Conservation (phyloP, 176 grass and related monocot genomes). For the Oryza meridionalis region DNA sequence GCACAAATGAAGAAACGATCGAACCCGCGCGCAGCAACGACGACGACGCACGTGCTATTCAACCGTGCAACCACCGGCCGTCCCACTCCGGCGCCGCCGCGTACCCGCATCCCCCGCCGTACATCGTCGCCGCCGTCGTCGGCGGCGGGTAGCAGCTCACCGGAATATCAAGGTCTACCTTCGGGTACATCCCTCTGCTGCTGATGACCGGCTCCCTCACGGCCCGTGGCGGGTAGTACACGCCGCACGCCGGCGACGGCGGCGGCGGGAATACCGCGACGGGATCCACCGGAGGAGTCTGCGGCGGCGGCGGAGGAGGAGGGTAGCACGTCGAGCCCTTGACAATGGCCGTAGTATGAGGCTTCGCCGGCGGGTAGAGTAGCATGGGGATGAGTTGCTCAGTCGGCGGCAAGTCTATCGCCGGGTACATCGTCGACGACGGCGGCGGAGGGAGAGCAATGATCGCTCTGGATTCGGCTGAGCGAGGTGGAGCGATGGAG, state of each 20-base stretch:
- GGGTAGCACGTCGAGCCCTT: neutral
- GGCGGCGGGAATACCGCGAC: conserved; percentile 12
- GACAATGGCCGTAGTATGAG: neutral
- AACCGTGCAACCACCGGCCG: conserved; percentile 39
- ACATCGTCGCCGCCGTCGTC: neutral
- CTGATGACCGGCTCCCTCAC: neutral
- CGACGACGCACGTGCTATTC: neutral
- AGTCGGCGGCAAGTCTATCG: conserved; percentile 37
- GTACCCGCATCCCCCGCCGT: conserved; percentile 23
- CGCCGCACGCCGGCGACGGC: neutral
- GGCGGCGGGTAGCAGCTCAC: conserved; percentile 47
- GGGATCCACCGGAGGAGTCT: neutral
- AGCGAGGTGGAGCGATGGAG: neutral
- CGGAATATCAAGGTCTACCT: conserved; percentile 35
- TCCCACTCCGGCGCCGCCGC: conserved; percentile 34
- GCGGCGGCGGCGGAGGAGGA: neutral
- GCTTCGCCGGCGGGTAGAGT: conserved; percentile 26
- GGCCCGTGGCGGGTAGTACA: conserved; percentile 28
- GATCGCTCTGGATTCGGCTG: neutral
- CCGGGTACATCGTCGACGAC: conserved; percentile 44
- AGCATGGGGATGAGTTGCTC: neutral
- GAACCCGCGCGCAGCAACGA: neutral
- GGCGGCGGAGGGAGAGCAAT: neutral
- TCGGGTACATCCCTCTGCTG: conserved; percentile 33
- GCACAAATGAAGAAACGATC: conserved; percentile 8